Percentiles rank a stretch among this genome's conserved stretches.
These are phyloP conservation scores for Paramecium sexaurelia DNA, from an alignment of 73 alveolate genomes.

Conservation along the genomic window DNA sequence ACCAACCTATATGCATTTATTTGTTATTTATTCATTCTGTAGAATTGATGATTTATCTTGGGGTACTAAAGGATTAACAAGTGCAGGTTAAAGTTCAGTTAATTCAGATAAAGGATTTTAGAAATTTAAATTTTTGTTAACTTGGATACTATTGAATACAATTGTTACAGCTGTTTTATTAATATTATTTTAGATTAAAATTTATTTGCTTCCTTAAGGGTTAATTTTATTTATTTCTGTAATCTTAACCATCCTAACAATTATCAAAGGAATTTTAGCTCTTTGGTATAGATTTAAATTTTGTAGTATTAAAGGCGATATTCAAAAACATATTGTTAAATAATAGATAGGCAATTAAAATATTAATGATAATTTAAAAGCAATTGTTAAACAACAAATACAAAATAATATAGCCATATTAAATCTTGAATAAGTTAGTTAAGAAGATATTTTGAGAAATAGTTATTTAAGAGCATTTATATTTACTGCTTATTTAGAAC, in stretches of 20 bases:
- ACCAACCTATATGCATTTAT: constrained; percentile 62
- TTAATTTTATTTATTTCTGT: constrained; percentile 9
- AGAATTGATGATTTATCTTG: constrained; percentile 70
- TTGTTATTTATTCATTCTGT: constrained; percentile 60
- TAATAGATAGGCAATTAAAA: neutral
- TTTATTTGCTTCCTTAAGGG: neutral
- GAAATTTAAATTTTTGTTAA: neutral
- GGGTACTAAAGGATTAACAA: constrained; percentile 66
- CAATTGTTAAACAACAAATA: neutral
- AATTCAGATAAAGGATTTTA: neutral
- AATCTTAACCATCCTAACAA: neutral
- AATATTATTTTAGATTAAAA: neutral
- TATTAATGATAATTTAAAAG: neutral
- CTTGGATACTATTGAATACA: neutral
- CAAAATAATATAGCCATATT: neutral
- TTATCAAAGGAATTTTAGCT: neutral
- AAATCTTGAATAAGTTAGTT: neutral
- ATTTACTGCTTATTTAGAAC: neutral
- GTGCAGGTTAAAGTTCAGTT: neutral
- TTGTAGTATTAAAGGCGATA: neutral
- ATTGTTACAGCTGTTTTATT: neutral
- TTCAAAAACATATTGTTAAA: neutral
- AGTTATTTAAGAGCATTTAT: neutral
- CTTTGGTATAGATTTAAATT: neutral
- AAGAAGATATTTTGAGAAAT: neutral